A percentile compares a stretch with the other conserved stretches of the same genome.
Evolutionary conservation across 2,329 filamentous ascomycete genomes (phyloP).

Genomic region (Remersonia thermophila): DNA sequence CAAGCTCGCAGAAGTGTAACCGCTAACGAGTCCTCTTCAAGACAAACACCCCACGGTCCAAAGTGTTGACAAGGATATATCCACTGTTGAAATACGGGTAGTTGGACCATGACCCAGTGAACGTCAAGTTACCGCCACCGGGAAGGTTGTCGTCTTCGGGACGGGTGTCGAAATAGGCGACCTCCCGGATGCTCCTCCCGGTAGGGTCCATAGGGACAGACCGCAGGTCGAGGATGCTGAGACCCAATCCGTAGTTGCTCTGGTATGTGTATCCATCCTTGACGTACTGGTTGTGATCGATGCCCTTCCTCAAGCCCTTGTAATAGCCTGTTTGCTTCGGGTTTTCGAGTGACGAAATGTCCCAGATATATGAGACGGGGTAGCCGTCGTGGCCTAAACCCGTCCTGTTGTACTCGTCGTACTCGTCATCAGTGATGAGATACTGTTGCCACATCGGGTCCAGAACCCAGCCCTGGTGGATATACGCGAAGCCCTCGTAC

Average conservation of each 20-base stretch:
- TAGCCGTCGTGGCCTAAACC: slow-evolving; percentile 29
- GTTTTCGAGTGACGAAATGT: slow-evolving; percentile 29
- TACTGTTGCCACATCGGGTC: slow-evolving; percentile 31
- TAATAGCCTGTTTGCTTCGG: slow-evolving; percentile 32
- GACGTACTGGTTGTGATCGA: slow-evolving; percentile 36
- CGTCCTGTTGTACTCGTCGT: slow-evolving; percentile 34
- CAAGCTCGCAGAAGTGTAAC: too few relatives aligned
- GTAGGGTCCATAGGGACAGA: slow-evolving; percentile 23
- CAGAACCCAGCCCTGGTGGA: slow-evolving; percentile 43
- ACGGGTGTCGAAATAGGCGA: slow-evolving; percentile 35
- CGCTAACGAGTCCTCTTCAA: slow-evolving; percentile 18
- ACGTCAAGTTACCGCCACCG: slow-evolving; percentile 24
- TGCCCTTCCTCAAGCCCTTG: slow-evolving; percentile 24
- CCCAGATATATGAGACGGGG: slow-evolving; percentile 38
- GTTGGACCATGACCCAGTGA: slow-evolving; percentile 31
- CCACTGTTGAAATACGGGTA: slow-evolving; percentile 30
- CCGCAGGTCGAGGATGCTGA: slow-evolving; percentile 25
- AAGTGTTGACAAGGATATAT: slow-evolving; percentile 33
- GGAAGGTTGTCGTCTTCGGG: slow-evolving; percentile 33
- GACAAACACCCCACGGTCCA: slow-evolving; percentile 31
- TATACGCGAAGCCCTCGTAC: slow-evolving; percentile 45
- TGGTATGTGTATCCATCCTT: slow-evolving; percentile 30
- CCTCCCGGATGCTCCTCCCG: slow-evolving; percentile 29
- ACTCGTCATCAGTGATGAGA: slow-evolving; percentile 39
- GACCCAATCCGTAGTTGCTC: slow-evolving; percentile 33